Conservation (phyloP, 345 rosid genomes). For the Lenwebbia sp. region DNA sequence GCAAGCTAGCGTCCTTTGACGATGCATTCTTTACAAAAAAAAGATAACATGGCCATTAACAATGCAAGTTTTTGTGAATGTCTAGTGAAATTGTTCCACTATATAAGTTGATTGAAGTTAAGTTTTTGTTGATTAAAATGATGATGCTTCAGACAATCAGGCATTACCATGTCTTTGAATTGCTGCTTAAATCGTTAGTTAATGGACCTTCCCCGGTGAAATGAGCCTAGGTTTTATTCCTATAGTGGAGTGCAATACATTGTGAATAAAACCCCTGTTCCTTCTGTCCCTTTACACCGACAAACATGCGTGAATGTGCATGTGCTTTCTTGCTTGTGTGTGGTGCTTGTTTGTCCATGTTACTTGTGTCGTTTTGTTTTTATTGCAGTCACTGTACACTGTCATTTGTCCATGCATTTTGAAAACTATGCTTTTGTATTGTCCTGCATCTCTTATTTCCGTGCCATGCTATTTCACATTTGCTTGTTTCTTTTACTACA, state of each 20-base stretch:
- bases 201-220: not conserved
- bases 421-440: not conserved
- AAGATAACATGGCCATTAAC: not conserved
- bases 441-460: not conserved
- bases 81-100: not conserved
- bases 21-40: not conserved
- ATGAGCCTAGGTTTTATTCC: not conserved
- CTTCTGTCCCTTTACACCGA: not conserved
- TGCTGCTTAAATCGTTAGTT: not conserved
- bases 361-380: not conserved
- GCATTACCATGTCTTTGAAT: not conserved
- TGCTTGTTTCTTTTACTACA: not conserved
- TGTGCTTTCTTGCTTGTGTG: not conserved
- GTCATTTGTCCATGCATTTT: not conserved
- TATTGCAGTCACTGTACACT: not conserved
- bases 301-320: not conserved
- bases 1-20: not conserved
- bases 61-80: not conserved
- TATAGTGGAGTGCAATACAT: not conserved
- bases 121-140: not conserved
- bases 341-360: not conserved
- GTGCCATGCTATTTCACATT: not conserved
- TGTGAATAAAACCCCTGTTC: not conserved
- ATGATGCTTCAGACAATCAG: not conserved
- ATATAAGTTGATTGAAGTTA: not conserved